A percentile compares a stretch with the other conserved stretches of the same genome.
Evolutionary conservation across 208 protist species (phyloP).

Genomic region (Blastocrithidia nonstop): DNA sequence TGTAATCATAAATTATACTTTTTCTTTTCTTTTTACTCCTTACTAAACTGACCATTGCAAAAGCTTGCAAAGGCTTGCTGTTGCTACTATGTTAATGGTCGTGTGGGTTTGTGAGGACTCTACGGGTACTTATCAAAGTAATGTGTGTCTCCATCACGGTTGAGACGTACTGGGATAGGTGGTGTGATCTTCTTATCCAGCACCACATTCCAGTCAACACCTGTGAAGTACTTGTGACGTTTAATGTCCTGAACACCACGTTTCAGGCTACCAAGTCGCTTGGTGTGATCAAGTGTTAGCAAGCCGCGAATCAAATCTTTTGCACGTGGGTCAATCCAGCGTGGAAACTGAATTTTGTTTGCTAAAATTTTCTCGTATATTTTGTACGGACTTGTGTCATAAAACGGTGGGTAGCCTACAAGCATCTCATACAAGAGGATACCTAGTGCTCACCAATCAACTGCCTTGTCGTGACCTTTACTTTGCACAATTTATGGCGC

Average conservation of each 20-base stretch:
- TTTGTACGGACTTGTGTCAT: constrained; percentile 81
- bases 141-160: constrained; percentile 61
- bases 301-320: constrained; percentile 77
- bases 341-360: constrained; percentile 67
- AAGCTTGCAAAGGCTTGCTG: constrained; percentile 83
- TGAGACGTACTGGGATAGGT: constrained; percentile 72
- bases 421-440: constrained; percentile 86
- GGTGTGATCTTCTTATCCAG: constrained; percentile 61
- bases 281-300: constrained; percentile 63
- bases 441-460: constrained; percentile 85
- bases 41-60: constrained; percentile 65
- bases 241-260: constrained; percentile 90
- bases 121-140: constrained; percentile 89
- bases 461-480: constrained; percentile 66
- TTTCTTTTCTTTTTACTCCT: not conserved
- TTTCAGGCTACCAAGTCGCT: constrained; percentile 81
- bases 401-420: constrained; percentile 84
- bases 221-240: constrained; percentile 91
- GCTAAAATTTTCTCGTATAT: constrained; percentile 87
- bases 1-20: too few species aligned
- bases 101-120: constrained; percentile 56
- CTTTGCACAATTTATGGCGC: constrained; percentile 79
- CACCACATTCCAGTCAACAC: constrained; percentile 89
- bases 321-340: constrained; percentile 63
- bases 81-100: constrained; percentile 50